These are phyloP conservation scores for Elasticomyces elasticus DNA, from an alignment of 495 filamentous ascomycete genomes.

Conservation along the genomic window DNA sequence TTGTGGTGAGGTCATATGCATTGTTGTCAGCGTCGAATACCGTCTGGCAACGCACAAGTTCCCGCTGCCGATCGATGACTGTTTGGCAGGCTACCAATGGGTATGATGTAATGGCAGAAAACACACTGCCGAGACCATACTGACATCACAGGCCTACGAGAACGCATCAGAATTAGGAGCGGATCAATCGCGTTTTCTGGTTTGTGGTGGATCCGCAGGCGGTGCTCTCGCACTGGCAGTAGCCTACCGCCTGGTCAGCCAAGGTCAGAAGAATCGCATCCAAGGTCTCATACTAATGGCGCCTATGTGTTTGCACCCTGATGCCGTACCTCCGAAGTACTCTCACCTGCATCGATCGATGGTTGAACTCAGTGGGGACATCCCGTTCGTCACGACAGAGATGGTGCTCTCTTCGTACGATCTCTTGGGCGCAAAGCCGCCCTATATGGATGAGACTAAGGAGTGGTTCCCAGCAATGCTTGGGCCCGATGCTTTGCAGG, in stretches of 20 bases:
- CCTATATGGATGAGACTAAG: background rate
- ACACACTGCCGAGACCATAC: too few relatives aligned
- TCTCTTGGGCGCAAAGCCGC: background rate
- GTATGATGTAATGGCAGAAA: too few relatives aligned
- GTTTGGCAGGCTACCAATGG: background rate
- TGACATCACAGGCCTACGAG: background rate
- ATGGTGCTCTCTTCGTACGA: background rate
- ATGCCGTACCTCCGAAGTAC: slow-evolving; percentile 3
- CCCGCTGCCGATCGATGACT: background rate
- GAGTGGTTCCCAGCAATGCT: background rate
- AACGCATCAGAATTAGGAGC: background rate
- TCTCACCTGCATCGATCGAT: background rate
- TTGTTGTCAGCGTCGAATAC: slow-evolving; percentile 2
- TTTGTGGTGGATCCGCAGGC: background rate
- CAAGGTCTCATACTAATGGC: background rate
- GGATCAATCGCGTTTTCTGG: background rate
- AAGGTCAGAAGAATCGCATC: background rate
- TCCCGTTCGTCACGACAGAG: slow-evolving; percentile 1
- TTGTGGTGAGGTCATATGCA: background rate
- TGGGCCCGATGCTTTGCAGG: slow-evolving; percentile 2
- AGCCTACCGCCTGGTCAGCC: background rate
- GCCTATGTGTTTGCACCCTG: background rate
- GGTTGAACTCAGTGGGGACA: background rate
- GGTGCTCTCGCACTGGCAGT: background rate
- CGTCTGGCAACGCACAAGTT: background rate